phyloP scores from a whole-genome alignment of 2,329 filamentous ascomycete species.

The Madurella fahalii region DNA sequence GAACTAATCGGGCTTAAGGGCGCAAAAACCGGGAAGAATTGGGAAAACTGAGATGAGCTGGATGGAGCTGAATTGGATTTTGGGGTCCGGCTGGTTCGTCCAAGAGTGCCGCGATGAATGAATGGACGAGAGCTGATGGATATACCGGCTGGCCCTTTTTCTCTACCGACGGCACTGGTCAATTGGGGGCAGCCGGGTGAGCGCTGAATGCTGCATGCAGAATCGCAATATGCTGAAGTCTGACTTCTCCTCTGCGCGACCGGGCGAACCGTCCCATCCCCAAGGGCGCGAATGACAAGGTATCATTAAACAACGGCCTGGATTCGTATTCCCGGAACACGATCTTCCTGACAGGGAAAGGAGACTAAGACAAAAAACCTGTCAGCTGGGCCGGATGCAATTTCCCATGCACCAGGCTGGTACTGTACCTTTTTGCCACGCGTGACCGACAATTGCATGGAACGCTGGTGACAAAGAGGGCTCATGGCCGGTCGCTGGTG shows the following conservation, averaged over 20 bases:
- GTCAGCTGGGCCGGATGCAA: conserved; percentile 8
- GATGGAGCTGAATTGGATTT: background rate
- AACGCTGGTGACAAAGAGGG: background rate
- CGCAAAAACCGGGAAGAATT: background rate
- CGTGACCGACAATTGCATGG: conserved; percentile 12
- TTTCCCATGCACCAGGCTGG: background rate
- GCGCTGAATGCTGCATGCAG: background rate
- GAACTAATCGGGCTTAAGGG: background rate
- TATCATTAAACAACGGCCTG: background rate
- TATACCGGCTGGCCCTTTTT: background rate
- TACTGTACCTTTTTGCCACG: background rate
- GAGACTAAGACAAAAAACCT: background rate
- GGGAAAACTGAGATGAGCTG: background rate
- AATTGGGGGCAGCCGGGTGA: background rate
- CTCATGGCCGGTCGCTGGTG: background rate
- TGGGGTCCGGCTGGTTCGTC: background rate
- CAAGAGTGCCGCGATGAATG: too few species aligned
- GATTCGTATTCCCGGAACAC: background rate
- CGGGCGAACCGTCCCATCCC: background rate
- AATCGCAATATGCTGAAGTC: too few species aligned
- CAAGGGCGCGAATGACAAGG: background rate
- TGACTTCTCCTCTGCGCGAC: too few species aligned
- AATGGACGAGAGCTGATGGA: background rate
- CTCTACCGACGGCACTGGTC: background rate
- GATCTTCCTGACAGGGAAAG: background rate